Evolutionary conservation across 768 basidiomycete species (phyloP).

Genomic region (Trametes cubensis): DNA sequence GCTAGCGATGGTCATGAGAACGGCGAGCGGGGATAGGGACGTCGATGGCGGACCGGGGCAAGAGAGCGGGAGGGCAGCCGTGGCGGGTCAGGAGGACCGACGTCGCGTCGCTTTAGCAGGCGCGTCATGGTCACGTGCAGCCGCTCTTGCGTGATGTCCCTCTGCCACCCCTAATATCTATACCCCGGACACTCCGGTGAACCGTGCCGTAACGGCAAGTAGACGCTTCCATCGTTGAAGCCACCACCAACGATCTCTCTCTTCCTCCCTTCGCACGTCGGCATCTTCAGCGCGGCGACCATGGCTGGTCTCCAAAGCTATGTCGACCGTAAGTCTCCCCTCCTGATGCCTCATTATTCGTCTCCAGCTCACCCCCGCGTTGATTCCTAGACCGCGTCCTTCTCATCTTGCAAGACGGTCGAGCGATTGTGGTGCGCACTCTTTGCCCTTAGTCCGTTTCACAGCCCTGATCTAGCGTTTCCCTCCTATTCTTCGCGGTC

Average conservation of each 20-base stretch:
- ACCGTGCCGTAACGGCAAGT: not conserved
- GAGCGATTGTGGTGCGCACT: slow-evolving; percentile 82
- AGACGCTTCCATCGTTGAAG: not conserved
- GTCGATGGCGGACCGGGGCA: slow-evolving; percentile 7
- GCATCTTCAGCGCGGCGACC: slow-evolving; percentile 22
- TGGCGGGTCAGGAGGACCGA: slow-evolving; percentile 16
- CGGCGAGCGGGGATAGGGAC: not conserved
- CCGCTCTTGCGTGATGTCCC: not conserved
- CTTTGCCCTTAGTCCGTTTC: not conserved
- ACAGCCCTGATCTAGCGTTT: not conserved
- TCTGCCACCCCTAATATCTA: not conserved
- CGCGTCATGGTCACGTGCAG: slow-evolving; percentile 15
- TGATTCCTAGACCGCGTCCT: slow-evolving; percentile 74
- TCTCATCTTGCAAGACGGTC: slow-evolving; percentile 94
- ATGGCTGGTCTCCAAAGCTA: slow-evolving; percentile 94
- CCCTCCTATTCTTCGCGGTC: not conserved
- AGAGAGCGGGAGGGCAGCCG: not conserved
- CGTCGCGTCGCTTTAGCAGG: not conserved
- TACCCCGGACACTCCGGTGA: slow-evolving; percentile 3
- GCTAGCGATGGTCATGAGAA: slow-evolving; percentile 9
- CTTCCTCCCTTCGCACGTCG: slow-evolving; percentile 2
- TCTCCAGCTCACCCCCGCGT: not conserved
- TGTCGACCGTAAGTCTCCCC: slow-evolving; percentile 68
- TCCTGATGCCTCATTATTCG: not conserved
- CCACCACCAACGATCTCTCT: not conserved